These are phyloP conservation scores for Leccinum imitatum DNA, from an alignment of 768 basidiomycete genomes.

Conservation along the genomic window DNA sequence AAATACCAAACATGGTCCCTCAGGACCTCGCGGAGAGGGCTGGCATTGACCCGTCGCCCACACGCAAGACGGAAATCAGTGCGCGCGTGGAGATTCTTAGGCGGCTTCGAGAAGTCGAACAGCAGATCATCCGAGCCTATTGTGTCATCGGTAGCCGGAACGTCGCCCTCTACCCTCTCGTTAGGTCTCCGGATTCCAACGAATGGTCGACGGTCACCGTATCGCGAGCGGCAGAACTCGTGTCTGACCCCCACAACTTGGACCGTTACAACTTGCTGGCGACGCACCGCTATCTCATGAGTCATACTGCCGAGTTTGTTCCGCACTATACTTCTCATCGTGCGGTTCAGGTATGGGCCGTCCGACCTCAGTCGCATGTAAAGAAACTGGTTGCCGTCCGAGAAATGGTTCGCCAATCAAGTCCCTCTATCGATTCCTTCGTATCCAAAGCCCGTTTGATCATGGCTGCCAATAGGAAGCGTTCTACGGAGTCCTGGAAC, in stretches of 20 bases:
- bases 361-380: conserved; percentile 63
- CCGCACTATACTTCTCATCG: conserved; percentile 48
- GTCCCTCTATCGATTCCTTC: conserved; percentile 48
- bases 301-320: conserved; percentile 49
- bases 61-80: conserved; percentile 38
- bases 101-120: conserved; percentile 54
- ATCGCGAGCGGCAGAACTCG: conserved; percentile 47
- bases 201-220: conserved; percentile 60
- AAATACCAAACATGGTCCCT: conserved; percentile 56
- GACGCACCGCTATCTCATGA: conserved; percentile 67
- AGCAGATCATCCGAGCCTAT: conserved; percentile 43
- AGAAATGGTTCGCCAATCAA: conserved; percentile 44
- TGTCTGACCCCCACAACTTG: conserved; percentile 32
- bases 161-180: conserved; percentile 39
- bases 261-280: conserved; percentile 43
- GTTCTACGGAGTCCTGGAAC: conserved; percentile 31
- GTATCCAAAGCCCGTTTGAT: conserved; percentile 46
- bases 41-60: conserved; percentile 35
- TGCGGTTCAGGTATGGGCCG: conserved; percentile 49
- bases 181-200: conserved; percentile 45
- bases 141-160: conserved; percentile 35
- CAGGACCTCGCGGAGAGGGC: conserved; percentile 48
- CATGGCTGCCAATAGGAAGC: conserved; percentile 35
- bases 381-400: conserved; percentile 48
- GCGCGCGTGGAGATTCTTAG: conserved; percentile 68